A percentile compares a stretch with the other conserved stretches of the same genome.
phyloP scores from a whole-genome alignment of 805 yeast species.

The Yarrowia alimentaria region DNA sequence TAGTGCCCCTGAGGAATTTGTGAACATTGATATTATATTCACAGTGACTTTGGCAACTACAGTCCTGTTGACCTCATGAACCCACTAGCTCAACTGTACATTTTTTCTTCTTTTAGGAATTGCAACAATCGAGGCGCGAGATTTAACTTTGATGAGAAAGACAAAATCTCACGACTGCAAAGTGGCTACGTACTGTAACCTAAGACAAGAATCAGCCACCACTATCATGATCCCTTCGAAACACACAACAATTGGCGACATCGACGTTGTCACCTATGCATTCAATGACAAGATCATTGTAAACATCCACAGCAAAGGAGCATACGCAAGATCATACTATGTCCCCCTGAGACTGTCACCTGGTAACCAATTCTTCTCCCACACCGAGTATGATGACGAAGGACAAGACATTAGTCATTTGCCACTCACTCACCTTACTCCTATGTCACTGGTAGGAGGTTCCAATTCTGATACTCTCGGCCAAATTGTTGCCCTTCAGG shows the following conservation, averaged over 20 bases:
- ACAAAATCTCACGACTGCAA: too few species aligned
- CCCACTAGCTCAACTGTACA: too few species aligned
- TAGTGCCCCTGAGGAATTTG: too few species aligned
- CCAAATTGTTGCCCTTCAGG: constrained; percentile 23
- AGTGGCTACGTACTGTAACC: too few species aligned
- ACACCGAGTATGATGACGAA: constrained; percentile 17
- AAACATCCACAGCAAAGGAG: constrained; percentile 38
- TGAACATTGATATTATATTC: too few species aligned
- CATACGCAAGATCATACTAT: constrained; percentile 35
- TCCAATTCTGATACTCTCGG: constrained; percentile 27
- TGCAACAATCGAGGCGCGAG: too few species aligned
- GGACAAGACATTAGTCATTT: constrained; percentile 24
- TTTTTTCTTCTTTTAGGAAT: too few species aligned
- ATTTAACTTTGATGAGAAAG: too few species aligned
- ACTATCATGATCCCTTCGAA: constrained; percentile 20
- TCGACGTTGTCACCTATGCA: constrained; percentile 37
- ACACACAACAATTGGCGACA: constrained; percentile 31
- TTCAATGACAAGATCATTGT: constrained; percentile 39
- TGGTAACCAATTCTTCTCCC: constrained; percentile 25
- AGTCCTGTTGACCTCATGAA: too few species aligned
- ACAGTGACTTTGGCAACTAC: too few species aligned
- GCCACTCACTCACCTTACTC: constrained; percentile 35
- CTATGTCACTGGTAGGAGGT: constrained; percentile 34
- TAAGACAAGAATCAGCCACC: background rate
- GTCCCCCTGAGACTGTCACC: constrained; percentile 31